A percentile compares a stretch with the other conserved stretches of the same genome.
These are phyloP conservation scores for Phytopythium boreale DNA, from an alignment of 352 stramenopile genomes.

Conservation along the genomic window DNA sequence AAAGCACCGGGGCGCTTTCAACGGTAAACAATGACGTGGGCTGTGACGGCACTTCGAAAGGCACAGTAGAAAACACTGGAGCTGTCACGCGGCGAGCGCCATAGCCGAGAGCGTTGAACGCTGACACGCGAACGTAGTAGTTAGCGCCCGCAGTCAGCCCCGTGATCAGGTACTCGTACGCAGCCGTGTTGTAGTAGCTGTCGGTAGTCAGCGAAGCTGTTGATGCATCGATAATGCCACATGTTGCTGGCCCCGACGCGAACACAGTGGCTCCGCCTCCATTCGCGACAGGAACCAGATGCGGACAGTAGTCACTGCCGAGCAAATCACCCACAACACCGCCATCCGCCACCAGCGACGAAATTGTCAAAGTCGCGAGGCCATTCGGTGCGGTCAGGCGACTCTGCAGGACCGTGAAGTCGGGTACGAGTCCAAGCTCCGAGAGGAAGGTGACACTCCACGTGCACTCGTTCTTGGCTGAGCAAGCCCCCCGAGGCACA, in stretches of 20 bases:
- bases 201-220: slow-evolving; percentile 5
- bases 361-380: slow-evolving; percentile 33
- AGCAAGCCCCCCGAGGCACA: slow-evolving; percentile 49
- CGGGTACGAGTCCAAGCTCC: slow-evolving; percentile 50
- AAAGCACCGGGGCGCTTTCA: slow-evolving; percentile 51
- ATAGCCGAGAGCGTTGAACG: slow-evolving; percentile 64
- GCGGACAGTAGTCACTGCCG: slow-evolving; percentile 49
- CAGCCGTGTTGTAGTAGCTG: slow-evolving; percentile 14
- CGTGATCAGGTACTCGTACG: slow-evolving; percentile 52
- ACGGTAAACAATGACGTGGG: slow-evolving; percentile 68
- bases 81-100: slow-evolving; percentile 53
- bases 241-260: slow-evolving; percentile 1
- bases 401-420: slow-evolving; percentile 42
- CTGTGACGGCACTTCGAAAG: slow-evolving; percentile 49
- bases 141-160: slow-evolving; percentile 53
- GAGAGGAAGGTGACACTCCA: slow-evolving; percentile 83
- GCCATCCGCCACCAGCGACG: slow-evolving; percentile 19
- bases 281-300: slow-evolving; percentile 6
- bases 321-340: slow-evolving; percentile 23
- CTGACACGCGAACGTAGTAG: slow-evolving; percentile 72
- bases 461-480: slow-evolving; percentile 53
- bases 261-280: slow-evolving; percentile 10
- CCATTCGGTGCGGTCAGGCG: slow-evolving; percentile 41
- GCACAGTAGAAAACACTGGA: slow-evolving; percentile 53
- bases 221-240: slow-evolving; percentile 1